Base-by-base conservation (phyloP, 352 stramenopile genomes). In the Globisporangium uncinulatum region DNA sequence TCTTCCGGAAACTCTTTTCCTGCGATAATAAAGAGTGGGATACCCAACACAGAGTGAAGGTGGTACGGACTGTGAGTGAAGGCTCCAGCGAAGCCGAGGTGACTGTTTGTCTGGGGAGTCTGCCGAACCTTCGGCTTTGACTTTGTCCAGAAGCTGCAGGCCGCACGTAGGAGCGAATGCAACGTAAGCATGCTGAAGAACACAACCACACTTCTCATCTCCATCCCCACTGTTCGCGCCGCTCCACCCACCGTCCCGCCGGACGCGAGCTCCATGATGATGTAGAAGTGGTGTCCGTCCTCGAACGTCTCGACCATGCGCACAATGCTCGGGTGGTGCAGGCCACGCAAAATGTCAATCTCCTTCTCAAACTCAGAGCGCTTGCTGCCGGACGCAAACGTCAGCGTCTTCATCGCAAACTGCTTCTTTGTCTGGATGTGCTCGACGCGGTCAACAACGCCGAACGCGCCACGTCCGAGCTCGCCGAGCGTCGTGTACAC, bases 281-380 rank as follows among this genome's bases (percentile, higher is more conserved):
- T 91, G 59, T 86, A 87, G 59, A 93, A 91, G 54, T 90, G 79
- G 49, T 86, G 67, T 34, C 71, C 61, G 37, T 87, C 77, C 61
- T 93, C 81, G 39, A 78, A 93, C 1, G 83, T 93, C 56, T 93
- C 83, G 6, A 91, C 47, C 73, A 93, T 87, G 17, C 74, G 73
- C 56, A 93, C 83, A 42, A 93, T 91, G 52, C 85, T 89, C 19
- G 81, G 79, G 54, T 93, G 83, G 56, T 93, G 83, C 48, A 93
- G 51, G 1, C 83, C 83, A 17, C 81, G 68, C 21, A 89, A 53
- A 32, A 93, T 82, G 54, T 87, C 71, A 48, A 91, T 93, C 62
- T 93, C 83, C 32, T 78, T 83, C 55, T 87, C 78, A 51, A 92
- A 87, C 51, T 87, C 83, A 54, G 71, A 68, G 3, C 79, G 71